These are phyloP conservation scores for Phytophthora pseudosyringae DNA, from an alignment of 352 stramenopile genomes.

Conservation along the genomic window DNA sequence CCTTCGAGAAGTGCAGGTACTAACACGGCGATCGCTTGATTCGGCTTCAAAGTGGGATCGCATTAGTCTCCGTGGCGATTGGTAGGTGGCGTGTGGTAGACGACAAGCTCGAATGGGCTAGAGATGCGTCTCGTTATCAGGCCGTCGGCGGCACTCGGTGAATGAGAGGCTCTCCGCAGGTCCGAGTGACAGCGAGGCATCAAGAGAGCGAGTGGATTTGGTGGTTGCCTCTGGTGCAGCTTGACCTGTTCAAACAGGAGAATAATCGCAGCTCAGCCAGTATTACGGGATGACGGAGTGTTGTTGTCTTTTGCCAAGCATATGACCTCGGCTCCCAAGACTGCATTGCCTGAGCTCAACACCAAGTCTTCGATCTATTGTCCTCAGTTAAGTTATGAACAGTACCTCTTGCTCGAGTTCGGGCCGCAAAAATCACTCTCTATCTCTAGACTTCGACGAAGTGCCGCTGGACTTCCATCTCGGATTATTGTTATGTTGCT, in stretches of 20 bases:
- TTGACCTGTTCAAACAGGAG: neutral
- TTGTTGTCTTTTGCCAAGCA: neutral
- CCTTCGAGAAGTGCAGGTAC: conserved; percentile 10
- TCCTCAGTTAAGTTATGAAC: no score
- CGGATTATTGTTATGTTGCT: no score
- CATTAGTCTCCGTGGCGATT: conserved; percentile 11
- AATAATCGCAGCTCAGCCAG: conserved; percentile 8
- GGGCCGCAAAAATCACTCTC: no score
- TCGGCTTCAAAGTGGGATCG: conserved; percentile 4
- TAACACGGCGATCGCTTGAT: conserved; percentile 5
- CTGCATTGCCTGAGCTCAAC: neutral
- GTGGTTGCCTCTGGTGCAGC: neutral
- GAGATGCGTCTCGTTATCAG: conserved; percentile 30
- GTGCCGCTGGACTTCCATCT: no score
- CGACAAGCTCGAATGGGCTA: conserved; percentile 12
- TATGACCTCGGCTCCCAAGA: neutral
- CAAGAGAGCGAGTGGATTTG: conserved; percentile 12
- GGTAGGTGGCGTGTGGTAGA: conserved; percentile 22
- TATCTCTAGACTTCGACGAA: no score
- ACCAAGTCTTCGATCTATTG: no score
- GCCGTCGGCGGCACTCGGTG: neutral
- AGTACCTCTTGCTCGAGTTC: no score
- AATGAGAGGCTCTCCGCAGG: neutral
- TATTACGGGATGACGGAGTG: conserved; percentile 17
- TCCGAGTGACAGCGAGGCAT: conserved; percentile 16